phyloP scores from a whole-genome alignment of 176 grass and related monocot genomes.

The Alopecurus myosuroides region DNA sequence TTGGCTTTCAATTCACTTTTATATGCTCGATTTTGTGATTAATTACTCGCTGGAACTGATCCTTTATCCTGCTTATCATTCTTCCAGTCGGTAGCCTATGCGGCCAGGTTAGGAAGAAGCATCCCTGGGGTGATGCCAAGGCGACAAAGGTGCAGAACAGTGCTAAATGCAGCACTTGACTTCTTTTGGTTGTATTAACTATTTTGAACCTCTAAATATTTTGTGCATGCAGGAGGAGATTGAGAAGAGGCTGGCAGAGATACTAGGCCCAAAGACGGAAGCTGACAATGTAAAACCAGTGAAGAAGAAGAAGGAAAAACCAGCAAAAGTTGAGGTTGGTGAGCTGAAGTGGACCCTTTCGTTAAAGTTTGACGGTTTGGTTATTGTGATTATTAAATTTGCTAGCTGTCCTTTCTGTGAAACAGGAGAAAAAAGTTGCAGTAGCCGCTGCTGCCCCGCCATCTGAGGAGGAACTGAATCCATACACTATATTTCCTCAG shows the following conservation, averaged over 20 bases:
- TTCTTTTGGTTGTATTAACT: slow-evolving; percentile 8
- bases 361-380: not conserved
- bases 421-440: slow-evolving; percentile 66
- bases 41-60: slow-evolving; percentile 2
- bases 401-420: slow-evolving; percentile 16
- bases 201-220: slow-evolving; percentile 12
- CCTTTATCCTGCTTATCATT: slow-evolving; percentile 5
- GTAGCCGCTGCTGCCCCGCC: slow-evolving; percentile 35
- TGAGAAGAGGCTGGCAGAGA: slow-evolving; percentile 70
- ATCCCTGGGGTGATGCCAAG: slow-evolving; percentile 97
- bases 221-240: slow-evolving; percentile 66
- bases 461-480: slow-evolving; percentile 91
- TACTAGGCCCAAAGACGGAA: slow-evolving; percentile 83
- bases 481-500: slow-evolving; percentile 86
- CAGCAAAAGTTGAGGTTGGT: slow-evolving; percentile 78
- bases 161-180: not conserved
- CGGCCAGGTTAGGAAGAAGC: slow-evolving; percentile 79
- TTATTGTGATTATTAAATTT: not conserved
- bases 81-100: slow-evolving; percentile 79
- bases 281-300: slow-evolving; percentile 88
- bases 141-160: slow-evolving; percentile 52
- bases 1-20: slow-evolving; percentile 24
- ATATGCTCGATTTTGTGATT: slow-evolving; percentile 2
- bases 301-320: slow-evolving; percentile 97
- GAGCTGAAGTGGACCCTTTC: not conserved